Percentiles rank a stretch among this genome's conserved stretches.
Evolutionary conservation across 2,329 filamentous ascomycete genomes (phyloP).

Genomic region (Nakataea oryzae): DNA sequence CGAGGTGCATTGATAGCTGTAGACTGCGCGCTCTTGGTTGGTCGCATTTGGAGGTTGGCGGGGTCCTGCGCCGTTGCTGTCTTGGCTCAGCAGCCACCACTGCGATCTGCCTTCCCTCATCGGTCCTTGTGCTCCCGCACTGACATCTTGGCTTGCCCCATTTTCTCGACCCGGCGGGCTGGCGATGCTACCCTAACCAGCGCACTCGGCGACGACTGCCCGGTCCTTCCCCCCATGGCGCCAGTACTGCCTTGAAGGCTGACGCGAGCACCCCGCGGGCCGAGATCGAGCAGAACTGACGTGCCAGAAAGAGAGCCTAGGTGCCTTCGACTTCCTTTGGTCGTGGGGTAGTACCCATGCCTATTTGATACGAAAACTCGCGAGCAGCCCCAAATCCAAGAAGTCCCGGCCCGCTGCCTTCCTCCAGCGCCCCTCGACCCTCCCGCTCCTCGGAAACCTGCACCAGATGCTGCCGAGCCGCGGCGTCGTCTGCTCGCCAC

Average conservation of each 20-base stretch:
- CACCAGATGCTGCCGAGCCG: conserved; percentile 14
- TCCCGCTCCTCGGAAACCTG: conserved; percentile 33
- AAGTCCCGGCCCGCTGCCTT: conserved; percentile 10
- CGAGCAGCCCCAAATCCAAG: neutral
- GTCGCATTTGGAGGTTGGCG: neutral
- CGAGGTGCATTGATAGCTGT: neutral
- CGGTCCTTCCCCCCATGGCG: too few species aligned
- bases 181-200: too few species aligned
- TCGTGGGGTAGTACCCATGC: too few species aligned
- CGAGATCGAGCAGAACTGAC: too few species aligned
- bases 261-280: too few species aligned
- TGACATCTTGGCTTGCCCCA: too few species aligned
- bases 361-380: too few species aligned
- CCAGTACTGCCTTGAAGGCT: too few species aligned
- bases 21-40: neutral
- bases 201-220: too few species aligned
- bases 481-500: conserved; percentile 11
- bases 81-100: neutral
- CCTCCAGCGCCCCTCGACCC: conserved; percentile 32
- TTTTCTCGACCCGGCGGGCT: too few species aligned
- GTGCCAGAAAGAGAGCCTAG: too few species aligned
- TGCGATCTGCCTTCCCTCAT: neutral
- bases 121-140: too few species aligned
- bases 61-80: neutral
- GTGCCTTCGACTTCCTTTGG: neutral